These are phyloP conservation scores for Protomyces gravidus DNA, from an alignment of 1,139 yeast species.

Conservation along the genomic window DNA sequence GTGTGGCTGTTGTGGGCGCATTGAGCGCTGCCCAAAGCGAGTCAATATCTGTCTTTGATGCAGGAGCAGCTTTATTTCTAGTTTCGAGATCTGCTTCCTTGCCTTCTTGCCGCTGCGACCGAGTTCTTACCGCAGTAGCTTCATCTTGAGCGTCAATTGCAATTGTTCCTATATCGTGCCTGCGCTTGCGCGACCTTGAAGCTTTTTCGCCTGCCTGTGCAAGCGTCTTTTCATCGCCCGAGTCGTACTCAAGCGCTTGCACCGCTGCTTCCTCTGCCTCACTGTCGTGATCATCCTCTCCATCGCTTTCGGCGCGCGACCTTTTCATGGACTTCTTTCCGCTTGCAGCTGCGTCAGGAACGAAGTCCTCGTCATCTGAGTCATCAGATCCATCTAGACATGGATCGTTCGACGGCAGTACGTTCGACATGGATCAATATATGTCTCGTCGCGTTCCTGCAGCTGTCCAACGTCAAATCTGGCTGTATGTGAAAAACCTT, in stretches of 20 bases:
- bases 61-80: slow-evolving; percentile 31
- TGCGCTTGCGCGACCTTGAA: not conserved
- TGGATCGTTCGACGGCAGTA: not conserved
- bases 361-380: slow-evolving; percentile 25
- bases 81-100: slow-evolving; percentile 37
- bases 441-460: no score
- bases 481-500: no score
- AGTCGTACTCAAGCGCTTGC: slow-evolving; percentile 13
- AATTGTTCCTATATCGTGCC: slow-evolving; percentile 31
- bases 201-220: not conserved
- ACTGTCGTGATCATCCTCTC: slow-evolving; percentile 37
- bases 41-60: slow-evolving; percentile 45
- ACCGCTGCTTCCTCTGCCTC: slow-evolving; percentile 30
- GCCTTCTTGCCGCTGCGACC: slow-evolving; percentile 51
- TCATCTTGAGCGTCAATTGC: slow-evolving; percentile 36
- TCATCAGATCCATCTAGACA: slow-evolving; percentile 19
- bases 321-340: not conserved
- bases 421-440: slow-evolving; percentile 9
- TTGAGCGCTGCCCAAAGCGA: slow-evolving; percentile 54
- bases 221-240: slow-evolving; percentile 28
- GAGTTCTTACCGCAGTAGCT: slow-evolving; percentile 53
- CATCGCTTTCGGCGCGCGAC: slow-evolving; percentile 14
- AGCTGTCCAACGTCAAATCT: no score
- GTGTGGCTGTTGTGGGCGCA: slow-evolving; percentile 15
- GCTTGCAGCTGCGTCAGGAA: not conserved